Evolutionary conservation across 257 asterid species (phyloP), one percentile per base, ranked within the genome.

Genomic region (Nicotiana obtusifolia): DNA sequence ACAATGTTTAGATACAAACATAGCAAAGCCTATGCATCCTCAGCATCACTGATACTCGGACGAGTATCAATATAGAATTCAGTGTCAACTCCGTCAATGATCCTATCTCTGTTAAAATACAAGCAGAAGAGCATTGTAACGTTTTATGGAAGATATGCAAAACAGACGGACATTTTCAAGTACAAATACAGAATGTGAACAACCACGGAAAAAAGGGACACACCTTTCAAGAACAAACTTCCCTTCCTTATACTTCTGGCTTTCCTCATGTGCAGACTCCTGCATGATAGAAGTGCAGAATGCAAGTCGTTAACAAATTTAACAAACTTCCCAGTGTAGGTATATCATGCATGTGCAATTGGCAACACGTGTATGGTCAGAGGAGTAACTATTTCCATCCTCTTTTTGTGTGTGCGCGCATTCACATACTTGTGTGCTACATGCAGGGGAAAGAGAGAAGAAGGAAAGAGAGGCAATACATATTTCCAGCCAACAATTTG

Each of bases 401-500:
- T 69, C 56, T 69, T 41, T 67, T 68, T 1, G 52, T 35, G 13
- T 20, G 35, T 0, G 20, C 0, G 69, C 41, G 6, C 6, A 64
- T 26, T 64, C 69, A 64, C 69, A 64, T 28, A 5, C 24, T 47
- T 73, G 79, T 15, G 61, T 14, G 2, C 79, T 47, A 49, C 79
- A 24, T 24, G 60, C 3, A 71, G 4, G 76, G 13, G 31, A 24
- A n/a, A 28, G 57, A 37, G 53, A 81, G 82, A 73, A 81, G 82
- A 73, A 80, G 47, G 83, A 14, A 80, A 9, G 73, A 62, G 84
- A 86, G 81, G 75, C 56, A 73, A 13, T 73, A 95, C 98, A 37
- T 93, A 93, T 95, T 95, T 95, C 98, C 98, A 95, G 71, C 98
- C 98, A 67, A 93, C 88, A 47, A 87, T 86, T 59, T 92, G 94